Base-by-base conservation (phyloP, 2,329 filamentous ascomycete species). In the Sphaceloma murrayae region DNA sequence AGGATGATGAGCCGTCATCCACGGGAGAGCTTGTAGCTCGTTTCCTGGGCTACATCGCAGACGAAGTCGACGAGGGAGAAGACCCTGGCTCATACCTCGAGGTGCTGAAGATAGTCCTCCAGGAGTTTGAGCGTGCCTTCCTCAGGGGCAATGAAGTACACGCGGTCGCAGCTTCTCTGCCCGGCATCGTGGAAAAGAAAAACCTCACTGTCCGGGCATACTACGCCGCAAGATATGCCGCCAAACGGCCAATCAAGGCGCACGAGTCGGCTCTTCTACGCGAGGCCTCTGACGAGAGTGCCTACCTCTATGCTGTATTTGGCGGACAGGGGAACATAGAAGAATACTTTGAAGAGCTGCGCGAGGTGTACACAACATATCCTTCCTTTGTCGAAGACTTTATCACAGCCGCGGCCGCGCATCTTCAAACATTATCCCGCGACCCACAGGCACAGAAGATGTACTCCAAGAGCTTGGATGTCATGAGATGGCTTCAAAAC, bases 1-100 rank as follows among this genome's bases (percentile, higher is more conserved):
- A 89, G 62, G 93, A 98, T 71, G 91, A 98, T 57, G 93, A 98
- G 72, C 91, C 91, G n/a, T 96, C 91, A 27, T 98, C 93, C 17
- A 79, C 88, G 34, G 71, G 85, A 33, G 91, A 98, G 69, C 74
- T 98, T 49, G 86, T 98, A 22, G 88, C 86, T 50, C 79, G 89
- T 62, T 98, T 94, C 67, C 79, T 98, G 61, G 87, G 86, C 55
- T 93, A 86, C 62, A 76, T 95, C 49, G 87, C 89, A 52, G 71
- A 77, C 51, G 85, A 95, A 68, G 83, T 95, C 29, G 86, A 94
- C 45, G 85, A 93, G 57, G 87, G 86, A 46, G 91, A 96, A 60
- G 89, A 95, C 36, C 83, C 87, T 52, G 87, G 86, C 51, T 89
- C 85, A 34, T 94, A 91, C 62, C 79, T 88, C 60, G 87, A 95